Evolutionary conservation across 2,329 filamentous ascomycete species (phyloP), one percentile per base, ranked within the genome.

Genomic region (Teratosphaeria destructans): DNA sequence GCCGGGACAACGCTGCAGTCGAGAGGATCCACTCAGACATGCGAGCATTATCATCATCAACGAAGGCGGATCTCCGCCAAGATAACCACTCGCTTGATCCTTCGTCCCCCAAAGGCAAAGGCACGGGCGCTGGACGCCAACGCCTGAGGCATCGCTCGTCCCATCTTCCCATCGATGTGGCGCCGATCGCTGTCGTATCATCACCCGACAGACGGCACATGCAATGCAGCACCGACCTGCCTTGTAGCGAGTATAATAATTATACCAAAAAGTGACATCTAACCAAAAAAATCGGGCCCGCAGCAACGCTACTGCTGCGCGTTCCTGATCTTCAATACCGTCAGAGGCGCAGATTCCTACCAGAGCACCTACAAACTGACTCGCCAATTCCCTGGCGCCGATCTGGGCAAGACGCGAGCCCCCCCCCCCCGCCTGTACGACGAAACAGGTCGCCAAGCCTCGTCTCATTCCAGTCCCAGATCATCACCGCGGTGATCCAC

Each of bases 261-360:
- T 26, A 6, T 23, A n/a, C 43, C 23, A 23, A 23, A 23, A 23
- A 23, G 23, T 23, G 16, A 23, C 43, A 23, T 54, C 19, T 32
- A 5, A n/a, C 27, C 27, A 32, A 11, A 7, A 37, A 19, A 23
- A 12, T 55, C 58, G 49, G 62, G 54, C 62, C 39, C 60, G 29
- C 61, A 57, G 60, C 60, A 59, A 60, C 67, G 65, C 67, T 68
- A 65, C 61, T 64, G 66, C 66, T 66, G 66, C 68, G 62, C 66
- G 67, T 70, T 69, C 66, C 68, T 70, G 67, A 68, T 68, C 67
- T 64, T 55, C 68, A 69, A 69, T 66, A 62, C 63, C 64, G 60
- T 43, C 37, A 43, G 35, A 39, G 16, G 37, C 37, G 37, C 37
- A 43, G 37, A 32, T 32, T 32, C 29, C 29, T n/a, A 43, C 11